Base-by-base conservation (phyloP, 83 land plant genomes). In the Isoetes engelmannii region DNA sequence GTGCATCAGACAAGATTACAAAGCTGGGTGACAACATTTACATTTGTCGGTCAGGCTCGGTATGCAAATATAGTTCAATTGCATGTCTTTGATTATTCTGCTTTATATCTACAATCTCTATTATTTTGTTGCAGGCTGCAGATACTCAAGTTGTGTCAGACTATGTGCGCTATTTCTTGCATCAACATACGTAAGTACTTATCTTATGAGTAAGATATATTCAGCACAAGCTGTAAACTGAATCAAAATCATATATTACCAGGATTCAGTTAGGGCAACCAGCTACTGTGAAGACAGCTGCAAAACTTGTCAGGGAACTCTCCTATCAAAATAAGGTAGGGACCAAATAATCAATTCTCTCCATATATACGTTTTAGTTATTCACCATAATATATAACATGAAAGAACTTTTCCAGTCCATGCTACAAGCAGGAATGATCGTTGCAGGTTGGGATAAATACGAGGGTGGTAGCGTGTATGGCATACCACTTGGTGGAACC, bases 1-100 rank as follows among this genome's bases (percentile, higher is more conserved):
- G 99, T 20, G 99, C 97, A 4, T 95, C 99, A 7, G 99, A 95
- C 79, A 95, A 95, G 67, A 91, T 95, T 67, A 91, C 99, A 4
- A 69, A 83, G 81, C 84, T 95, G 45, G 88, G 94, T 19, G 97
- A 95, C 65, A 91, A 95, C 74, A 94, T 92, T 58, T 95, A 91
- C 60, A 64, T 95, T 47, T 95, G 99, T 65, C 90, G 97, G 45
- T 91, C 94, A 54, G 99, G 99, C 54, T 95, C 99, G 80, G 99
- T 95, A 83, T 69, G 73, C 67, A 12, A 19, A 19, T 59, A 8
- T 12, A 19, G 62, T 12, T 1, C 1, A 7, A 19, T 12, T 59
- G 62, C 28, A 42, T 7, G 12, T 59, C 0, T 37, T 12, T 59
- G 12, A 7, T 12, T 18, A 9, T 59, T 2, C 18, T 59, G 19